These are phyloP conservation scores for Aspergillus pseudoglaucus DNA, from an alignment of 2,329 filamentous ascomycete species.

Conservation along the genomic window DNA sequence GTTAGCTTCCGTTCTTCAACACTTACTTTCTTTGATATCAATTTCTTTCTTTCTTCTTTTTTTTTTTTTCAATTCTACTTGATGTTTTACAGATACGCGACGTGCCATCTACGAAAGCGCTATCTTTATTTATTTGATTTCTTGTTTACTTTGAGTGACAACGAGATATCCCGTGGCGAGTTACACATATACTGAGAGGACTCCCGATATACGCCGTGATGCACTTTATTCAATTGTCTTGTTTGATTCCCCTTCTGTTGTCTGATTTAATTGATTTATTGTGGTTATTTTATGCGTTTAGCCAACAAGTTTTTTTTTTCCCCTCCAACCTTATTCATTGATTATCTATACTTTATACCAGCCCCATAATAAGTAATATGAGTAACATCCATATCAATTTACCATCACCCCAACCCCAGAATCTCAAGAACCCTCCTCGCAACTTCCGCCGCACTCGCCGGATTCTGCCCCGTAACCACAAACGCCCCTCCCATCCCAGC, in stretches of 20 bases:
- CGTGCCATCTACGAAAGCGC: background rate
- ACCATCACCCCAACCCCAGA: conserved; percentile 11
- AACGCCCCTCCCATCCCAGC: conserved; percentile 24
- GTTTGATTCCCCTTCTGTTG: conserved; percentile 27
- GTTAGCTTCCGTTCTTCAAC: conserved; percentile 9
- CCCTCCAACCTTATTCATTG: too few species aligned
- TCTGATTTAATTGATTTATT: conserved; percentile 8
- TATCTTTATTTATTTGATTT: background rate
- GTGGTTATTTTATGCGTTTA: too few species aligned
- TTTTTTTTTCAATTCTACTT: conserved; percentile 6
- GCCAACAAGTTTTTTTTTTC: too few species aligned
- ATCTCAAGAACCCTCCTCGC: conserved; percentile 39
- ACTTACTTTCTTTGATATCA: background rate
- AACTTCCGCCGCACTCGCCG: conserved; percentile 37
- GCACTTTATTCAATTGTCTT: conserved; percentile 6
- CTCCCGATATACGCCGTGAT: conserved; percentile 11
- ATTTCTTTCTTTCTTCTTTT: too few species aligned
- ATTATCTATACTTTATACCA: too few species aligned
- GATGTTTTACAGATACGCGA: background rate
- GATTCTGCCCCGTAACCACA: conserved; percentile 48
- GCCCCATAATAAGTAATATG: too few species aligned
- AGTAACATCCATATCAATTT: background rate
- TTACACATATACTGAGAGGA: background rate
- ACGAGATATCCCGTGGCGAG: background rate
- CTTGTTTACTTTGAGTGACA: background rate